These are phyloP conservation scores for Cystobasidiaceae sp. DNA, from an alignment of 1,284 basidiomycete species.

Conservation along the genomic window DNA sequence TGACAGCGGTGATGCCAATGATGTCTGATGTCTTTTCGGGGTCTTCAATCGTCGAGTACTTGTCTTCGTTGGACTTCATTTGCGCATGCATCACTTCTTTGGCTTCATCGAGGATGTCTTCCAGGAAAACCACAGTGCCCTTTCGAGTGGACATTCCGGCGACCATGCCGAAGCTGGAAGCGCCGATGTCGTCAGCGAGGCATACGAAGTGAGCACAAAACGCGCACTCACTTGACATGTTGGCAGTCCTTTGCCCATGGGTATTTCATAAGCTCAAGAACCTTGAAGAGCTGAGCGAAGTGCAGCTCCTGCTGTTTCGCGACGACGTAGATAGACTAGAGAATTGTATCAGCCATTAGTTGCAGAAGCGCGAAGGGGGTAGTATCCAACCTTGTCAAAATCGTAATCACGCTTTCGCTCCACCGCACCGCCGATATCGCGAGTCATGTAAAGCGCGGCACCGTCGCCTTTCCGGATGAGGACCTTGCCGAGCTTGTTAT, in stretches of 20 bases:
- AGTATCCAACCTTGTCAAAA: slow-evolving; percentile 90
- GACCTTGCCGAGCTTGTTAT: slow-evolving; percentile 82
- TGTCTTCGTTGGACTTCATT: slow-evolving; percentile 91
- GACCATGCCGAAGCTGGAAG: slow-evolving; percentile 54
- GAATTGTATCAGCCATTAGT: not conserved
- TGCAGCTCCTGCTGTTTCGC: slow-evolving; percentile 94
- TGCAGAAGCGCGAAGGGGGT: not conserved
- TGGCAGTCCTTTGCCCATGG: slow-evolving; percentile 75
- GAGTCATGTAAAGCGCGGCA: slow-evolving; percentile 96
- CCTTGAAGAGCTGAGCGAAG: slow-evolving; percentile 82
- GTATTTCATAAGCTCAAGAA: slow-evolving; percentile 83
- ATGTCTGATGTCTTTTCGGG: slow-evolving; percentile 75
- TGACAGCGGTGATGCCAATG: slow-evolving; percentile 91
- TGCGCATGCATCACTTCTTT: slow-evolving; percentile 90
- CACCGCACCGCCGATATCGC: slow-evolving; percentile 89
- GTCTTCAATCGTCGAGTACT: slow-evolving; percentile 84
- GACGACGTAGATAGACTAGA: slow-evolving; percentile 62
- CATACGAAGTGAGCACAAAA: not conserved
- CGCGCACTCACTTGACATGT: slow-evolving; percentile 80
- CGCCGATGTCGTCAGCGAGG: not conserved
- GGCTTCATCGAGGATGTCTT: slow-evolving; percentile 89
- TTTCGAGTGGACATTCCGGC: slow-evolving; percentile 96
- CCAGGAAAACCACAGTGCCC: slow-evolving; percentile 93
- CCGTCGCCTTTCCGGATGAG: slow-evolving; percentile 91
- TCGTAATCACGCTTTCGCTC: slow-evolving; percentile 88